phyloP scores from a whole-genome alignment of 2,329 filamentous ascomycete genomes.

The Aspergillus caelatus region DNA sequence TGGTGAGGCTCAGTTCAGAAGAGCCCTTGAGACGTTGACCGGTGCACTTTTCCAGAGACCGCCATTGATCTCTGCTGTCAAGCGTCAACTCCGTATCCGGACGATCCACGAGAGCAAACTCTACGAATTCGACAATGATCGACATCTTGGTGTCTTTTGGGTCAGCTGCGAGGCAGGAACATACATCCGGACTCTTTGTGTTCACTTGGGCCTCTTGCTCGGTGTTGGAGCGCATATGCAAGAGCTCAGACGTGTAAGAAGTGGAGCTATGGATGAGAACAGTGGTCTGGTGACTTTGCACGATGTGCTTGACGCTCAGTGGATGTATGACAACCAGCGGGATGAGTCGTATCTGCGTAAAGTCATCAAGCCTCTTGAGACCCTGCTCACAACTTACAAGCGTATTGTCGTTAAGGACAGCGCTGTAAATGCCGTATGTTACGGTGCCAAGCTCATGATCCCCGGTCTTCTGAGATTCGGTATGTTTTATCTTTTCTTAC shows the following conservation, averaged over 20 bases:
- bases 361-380: slow-evolving; percentile 92
- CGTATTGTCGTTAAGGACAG: slow-evolving; percentile 96
- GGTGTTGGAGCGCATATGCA: slow-evolving; percentile 97
- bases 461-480: slow-evolving; percentile 91
- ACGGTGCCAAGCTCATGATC: slow-evolving; percentile 98
- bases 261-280: slow-evolving; percentile 91
- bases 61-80: slow-evolving; percentile 96
- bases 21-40: slow-evolving; percentile 92
- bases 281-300: slow-evolving; percentile 90
- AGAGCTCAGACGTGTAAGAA: slow-evolving; percentile 90
- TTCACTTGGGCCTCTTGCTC: slow-evolving; percentile 77
- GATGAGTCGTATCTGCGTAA: slow-evolving; percentile 90
- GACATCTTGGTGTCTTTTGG: slow-evolving; percentile 98
- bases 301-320: slow-evolving; percentile 94
- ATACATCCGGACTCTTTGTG: slow-evolving; percentile 97
- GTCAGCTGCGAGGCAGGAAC: slow-evolving; percentile 98
- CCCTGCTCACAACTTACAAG: slow-evolving; percentile 90
- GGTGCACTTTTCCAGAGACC: slow-evolving; percentile 97
- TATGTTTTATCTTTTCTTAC: slow-evolving; percentile 47
- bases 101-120: slow-evolving; percentile 98
- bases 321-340: slow-evolving; percentile 91
- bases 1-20: slow-evolving; percentile 87
- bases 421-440: slow-evolving; percentile 95
- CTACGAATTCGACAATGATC: slow-evolving; percentile 96
- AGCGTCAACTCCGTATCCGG: slow-evolving; percentile 96